Evolutionary conservation across 176 grass and related monocot species (phyloP), one percentile per base, ranked within the genome.

Genomic region (Hsuehochloa calcarea): DNA sequence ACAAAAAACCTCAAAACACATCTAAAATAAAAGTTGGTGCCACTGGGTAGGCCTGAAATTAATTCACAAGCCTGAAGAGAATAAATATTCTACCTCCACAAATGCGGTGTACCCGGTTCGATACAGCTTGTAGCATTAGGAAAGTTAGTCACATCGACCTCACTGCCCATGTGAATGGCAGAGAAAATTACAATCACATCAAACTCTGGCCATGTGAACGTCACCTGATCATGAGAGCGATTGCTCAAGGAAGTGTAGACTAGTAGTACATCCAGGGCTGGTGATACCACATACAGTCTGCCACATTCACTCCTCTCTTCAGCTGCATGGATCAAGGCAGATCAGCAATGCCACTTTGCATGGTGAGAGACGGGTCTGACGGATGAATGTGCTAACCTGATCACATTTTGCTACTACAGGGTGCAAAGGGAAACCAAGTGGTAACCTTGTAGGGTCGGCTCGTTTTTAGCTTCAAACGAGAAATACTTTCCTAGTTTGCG

Each of bases 361-460:
- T 44, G 58, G 58, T 40, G 17, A 60, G 43, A 64, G 43, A 6
- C 10, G 17, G 31, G 65, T 43, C 37, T 37, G 34, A 51, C 22
- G 45, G 68, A 87, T 80, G 34, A 49, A 55, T 68, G 37, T 68
- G 70, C 70, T 68, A 47, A 75, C 70, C 85, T n/a, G n/a, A n/a
- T 87, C 70, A 31, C 47, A 45, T 74, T 51, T 74, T 66, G 69
- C 46, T 14, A 58, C 31, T 75, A 73, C 35, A 81, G 13, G 59
- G 37, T 82, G 78, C 60, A 75, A 66, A 81, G 45, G 5, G 85
- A 75, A 67, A 87, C 78, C 78, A 82, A 35, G 38, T 82, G 70
- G 78, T 68, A 87, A 68, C 78, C 70, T 46, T 82, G 35, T 17
- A 75, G 78, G 19, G 38, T 23, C 14, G 68, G 60, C 62, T 82